A percentile compares a stretch with the other conserved stretches of the same genome.
These are phyloP conservation scores for Dactylellina haptotyla DNA, from an alignment of 2,329 filamentous ascomycete species.

Conservation along the genomic window DNA sequence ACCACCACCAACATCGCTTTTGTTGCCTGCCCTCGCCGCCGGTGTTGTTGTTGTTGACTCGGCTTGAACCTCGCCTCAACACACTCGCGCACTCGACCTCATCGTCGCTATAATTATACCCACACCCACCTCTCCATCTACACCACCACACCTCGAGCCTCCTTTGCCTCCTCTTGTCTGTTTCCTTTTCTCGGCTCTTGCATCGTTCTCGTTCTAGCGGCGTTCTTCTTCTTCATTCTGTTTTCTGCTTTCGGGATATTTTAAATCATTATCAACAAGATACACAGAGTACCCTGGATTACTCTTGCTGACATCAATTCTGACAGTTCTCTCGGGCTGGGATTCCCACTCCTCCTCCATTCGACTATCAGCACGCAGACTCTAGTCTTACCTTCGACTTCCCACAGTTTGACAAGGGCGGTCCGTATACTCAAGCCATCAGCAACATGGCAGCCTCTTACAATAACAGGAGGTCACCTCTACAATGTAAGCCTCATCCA, in stretches of 20 bases:
- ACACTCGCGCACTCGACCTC: conserved; percentile 20
- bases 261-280: conserved; percentile 1
- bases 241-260: conserved; percentile 31
- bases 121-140: conserved; percentile 1
- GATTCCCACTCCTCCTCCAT: conserved; percentile 53
- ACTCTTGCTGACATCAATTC: conserved; percentile 48
- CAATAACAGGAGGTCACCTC: conserved; percentile 49
- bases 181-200: not conserved
- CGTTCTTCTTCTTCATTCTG: too few relatives aligned
- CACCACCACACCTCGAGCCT: not conserved
- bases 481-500: conserved; percentile 42
- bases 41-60: conserved; percentile 6
- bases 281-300: conserved; percentile 23
- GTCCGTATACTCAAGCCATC: conserved; percentile 46
- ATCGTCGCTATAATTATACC: conserved; percentile 20
- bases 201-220: conserved; percentile 5
- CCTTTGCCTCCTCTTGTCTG: not conserved
- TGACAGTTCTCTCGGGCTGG: conserved; percentile 52
- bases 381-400: conserved; percentile 49
- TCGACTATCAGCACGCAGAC: conserved; percentile 50
- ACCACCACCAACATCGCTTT: conserved; percentile 7
- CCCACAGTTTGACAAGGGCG: conserved; percentile 51
- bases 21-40: conserved; percentile 11
- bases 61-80: conserved; percentile 31
- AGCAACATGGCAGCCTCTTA: conserved; percentile 53